A percentile compares a stretch with the other conserved stretches of the same genome.
Conservation (phyloP, 2,329 filamentous ascomycete species). For the Keithomyces neogunnii region DNA sequence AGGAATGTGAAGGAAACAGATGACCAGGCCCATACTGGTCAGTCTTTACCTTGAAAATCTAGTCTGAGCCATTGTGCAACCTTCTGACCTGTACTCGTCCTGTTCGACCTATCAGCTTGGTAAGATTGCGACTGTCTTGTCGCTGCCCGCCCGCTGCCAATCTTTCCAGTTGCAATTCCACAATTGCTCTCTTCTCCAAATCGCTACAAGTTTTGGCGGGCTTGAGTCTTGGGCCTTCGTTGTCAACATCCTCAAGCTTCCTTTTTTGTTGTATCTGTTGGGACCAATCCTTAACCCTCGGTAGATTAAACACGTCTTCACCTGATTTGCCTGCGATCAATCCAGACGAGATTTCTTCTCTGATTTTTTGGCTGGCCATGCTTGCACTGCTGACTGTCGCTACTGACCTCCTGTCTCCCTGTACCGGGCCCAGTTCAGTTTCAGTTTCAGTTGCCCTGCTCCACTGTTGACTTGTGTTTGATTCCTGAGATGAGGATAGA, state of each 20-base stretch:
- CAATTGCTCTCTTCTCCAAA: neutral
- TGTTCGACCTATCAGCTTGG: neutral
- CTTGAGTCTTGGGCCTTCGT: neutral
- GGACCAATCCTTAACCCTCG: slow-evolving; percentile 2
- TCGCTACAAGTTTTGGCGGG: neutral
- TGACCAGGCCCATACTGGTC: neutral
- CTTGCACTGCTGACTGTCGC: slow-evolving; percentile 4
- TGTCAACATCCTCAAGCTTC: neutral
- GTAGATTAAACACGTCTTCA: slow-evolving; percentile 2
- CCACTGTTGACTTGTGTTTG: neutral
- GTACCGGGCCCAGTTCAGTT: slow-evolving; percentile 14
- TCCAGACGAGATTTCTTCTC: slow-evolving; percentile 20
- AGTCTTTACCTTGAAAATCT: neutral
- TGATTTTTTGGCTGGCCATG: slow-evolving; percentile 11
- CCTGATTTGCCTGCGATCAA: slow-evolving; percentile 10
- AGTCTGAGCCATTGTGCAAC: neutral
- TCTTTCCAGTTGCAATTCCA: neutral
- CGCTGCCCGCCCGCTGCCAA: neutral
- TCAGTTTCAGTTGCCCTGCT: slow-evolving; percentile 1
- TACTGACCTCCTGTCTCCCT: slow-evolving; percentile 12
- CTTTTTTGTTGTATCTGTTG: neutral
- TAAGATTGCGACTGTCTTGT: neutral
- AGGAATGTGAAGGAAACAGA: neutral
- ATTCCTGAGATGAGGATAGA: slow-evolving; percentile 8
- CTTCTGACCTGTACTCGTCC: neutral